Evolutionary conservation across 1,284 basidiomycete species (phyloP), one percentile per base, ranked within the genome.

Genomic region (Erythrobasidium hasegawianum): DNA sequence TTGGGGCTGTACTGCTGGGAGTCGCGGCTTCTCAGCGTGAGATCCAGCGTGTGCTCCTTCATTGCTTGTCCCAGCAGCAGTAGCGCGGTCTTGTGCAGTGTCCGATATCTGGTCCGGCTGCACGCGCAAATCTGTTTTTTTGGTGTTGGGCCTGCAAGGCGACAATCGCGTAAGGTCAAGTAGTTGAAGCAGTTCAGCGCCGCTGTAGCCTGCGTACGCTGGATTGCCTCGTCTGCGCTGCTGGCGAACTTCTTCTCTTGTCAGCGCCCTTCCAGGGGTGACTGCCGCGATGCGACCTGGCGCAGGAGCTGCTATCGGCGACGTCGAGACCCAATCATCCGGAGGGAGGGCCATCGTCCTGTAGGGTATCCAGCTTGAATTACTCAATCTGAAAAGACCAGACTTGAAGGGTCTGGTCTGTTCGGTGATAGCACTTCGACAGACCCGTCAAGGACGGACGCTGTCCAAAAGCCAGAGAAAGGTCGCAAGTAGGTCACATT

Each of bases 301-400:
- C 9, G 22, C 11, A 1, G 26, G n/a, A 1, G 52, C 33, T 24
- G 43, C 45, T 52, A 64, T 56, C 1, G 61, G 61, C 26, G 61
- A 64, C 16, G 61, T 64, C 10, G 61, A 57, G 7, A 64, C 54
- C 61, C 61, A 64, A n/a, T 56, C 61, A 22, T 64, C 61, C 3
- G 27, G 52, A 20, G 24, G 24, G 14, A 9, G 5, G 9, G 4
- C 14, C 24, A 49, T 49, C 14, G 24, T 49, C 14, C 5, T 14
- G 5, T 4, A 49, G 18, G 14, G 45, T 24, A 4, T 20, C 14
- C 45, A 18, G 18, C 24, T 49, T 4, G 14, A n/a, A n/a, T n/a
- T n/a, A n/a, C n/a, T n/a, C n/a, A n/a, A n/a, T n/a, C n/a, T n/a
- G n/a, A n/a, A n/a, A n/a, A n/a, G n/a, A n/a, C n/a, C n/a, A n/a